Evolutionary conservation across 2,329 filamentous ascomycete genomes (phyloP).

Genomic region (Xylariaceae sp.): DNA sequence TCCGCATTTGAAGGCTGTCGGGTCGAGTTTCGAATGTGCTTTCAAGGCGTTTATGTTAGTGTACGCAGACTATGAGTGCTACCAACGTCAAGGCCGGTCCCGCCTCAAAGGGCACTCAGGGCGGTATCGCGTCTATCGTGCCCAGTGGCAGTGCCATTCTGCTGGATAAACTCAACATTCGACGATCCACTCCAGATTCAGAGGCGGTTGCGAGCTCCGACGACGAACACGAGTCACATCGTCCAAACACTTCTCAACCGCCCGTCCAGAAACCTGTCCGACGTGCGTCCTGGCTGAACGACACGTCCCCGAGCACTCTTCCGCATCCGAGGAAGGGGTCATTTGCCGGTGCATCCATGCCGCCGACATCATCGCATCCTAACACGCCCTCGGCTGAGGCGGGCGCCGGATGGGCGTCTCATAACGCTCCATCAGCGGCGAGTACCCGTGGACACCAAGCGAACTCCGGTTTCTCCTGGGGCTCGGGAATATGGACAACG

Average conservation of each 20-base stretch:
- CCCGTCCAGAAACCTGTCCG: conserved; percentile 56
- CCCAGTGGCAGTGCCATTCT: conserved; percentile 59
- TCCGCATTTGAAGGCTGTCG: too few species aligned
- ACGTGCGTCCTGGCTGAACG: conserved; percentile 81
- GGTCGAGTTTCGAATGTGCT: too few species aligned
- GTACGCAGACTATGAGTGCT: conserved; percentile 44
- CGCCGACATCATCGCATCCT: conserved; percentile 73
- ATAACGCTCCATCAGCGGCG: conserved; percentile 42
- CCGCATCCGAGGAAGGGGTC: conserved; percentile 68
- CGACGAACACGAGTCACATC: conserved; percentile 72
- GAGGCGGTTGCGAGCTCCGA: conserved; percentile 92
- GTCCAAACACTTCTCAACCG: conserved; percentile 46
- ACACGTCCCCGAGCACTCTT: conserved; percentile 58
- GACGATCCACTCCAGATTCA: conserved; percentile 87
- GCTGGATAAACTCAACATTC: conserved; percentile 69
- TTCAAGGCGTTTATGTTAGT: conserved; percentile 15
- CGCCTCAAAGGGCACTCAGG: conserved; percentile 47
- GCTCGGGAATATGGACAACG: conserved; percentile 75
- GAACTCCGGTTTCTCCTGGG: conserved; percentile 59
- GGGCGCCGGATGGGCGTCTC: conserved; percentile 49
- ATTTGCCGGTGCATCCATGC: conserved; percentile 70
- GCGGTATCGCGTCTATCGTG: conserved; percentile 39
- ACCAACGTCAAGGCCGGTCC: conserved; percentile 44
- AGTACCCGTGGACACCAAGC: conserved; percentile 43
- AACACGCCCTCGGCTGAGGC: conserved; percentile 69